Base-by-base conservation (phyloP, 202 grass and related monocot genomes). In the Panicum hallii region DNA sequence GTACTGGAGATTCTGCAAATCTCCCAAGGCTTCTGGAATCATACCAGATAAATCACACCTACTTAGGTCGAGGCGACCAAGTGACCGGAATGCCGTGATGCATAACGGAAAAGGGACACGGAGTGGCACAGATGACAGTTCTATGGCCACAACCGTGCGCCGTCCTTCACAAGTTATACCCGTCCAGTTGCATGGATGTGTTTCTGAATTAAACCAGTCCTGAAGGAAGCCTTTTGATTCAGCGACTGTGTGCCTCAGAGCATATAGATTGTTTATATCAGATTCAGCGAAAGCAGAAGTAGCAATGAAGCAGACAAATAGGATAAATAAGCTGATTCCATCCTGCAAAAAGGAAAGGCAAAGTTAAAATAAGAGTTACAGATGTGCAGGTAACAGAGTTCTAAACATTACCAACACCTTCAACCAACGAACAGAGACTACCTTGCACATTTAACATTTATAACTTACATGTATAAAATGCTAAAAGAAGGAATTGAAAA, bases 141-240 rank as follows among this genome's bases (percentile, higher is more conserved):
- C 82, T 83, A 98, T 93, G 68, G 72, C 83, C 47, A 83, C 48
- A 46, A 95, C 90, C 40, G 57, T 56, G 9, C 1, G 46, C 20
- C 68, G 52, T 22, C 68, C 73, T 41, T 7, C 9, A 46, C 90
- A 98, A 61, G 83, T 87, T 43, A 98, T 87, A 28, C 95, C 89
- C 7, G 63, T 54, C 92, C 92, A 98, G 17, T 61, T 81, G 87
- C 94, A 94, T 55, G 92, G 90, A 45, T 82, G 79, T 32, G 54
- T 88, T 87, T 88, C 83, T 57, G 73, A 52, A 82, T 88, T 72
- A 78, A 91, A 93, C 92, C 89, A 97, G 45, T 82, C 80, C 7
- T 14, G 45, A 38, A 94, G 84, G 49, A 82, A 57, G n/a, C 42
- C 77, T 82, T 75, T 94, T 53, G 66, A 32, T 70, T 69, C 75